Evolutionary conservation across 2,329 filamentous ascomycete species (phyloP).

Genomic region (Botryotinia convoluta): DNA sequence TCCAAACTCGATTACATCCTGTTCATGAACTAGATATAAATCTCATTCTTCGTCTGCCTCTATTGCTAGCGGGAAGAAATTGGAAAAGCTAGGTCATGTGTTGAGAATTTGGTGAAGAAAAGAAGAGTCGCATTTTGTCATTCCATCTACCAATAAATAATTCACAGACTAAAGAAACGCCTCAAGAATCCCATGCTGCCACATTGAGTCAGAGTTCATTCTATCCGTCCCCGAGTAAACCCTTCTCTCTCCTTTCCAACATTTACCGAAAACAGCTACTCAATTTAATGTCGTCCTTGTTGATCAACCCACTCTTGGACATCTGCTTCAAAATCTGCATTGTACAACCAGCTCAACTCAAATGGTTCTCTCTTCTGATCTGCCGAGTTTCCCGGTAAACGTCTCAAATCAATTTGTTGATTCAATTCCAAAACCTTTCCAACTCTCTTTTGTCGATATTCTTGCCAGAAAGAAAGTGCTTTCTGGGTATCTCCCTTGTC

Average conservation of each 20-base stretch:
- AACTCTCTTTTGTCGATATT: constrained; percentile 47
- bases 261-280: not conserved
- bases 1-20: not conserved
- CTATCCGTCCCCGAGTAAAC: not conserved
- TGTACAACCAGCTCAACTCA: constrained; percentile 25
- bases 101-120: not conserved
- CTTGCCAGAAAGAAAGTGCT: constrained; percentile 47
- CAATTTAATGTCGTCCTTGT: not conserved
- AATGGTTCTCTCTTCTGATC: constrained; percentile 46
- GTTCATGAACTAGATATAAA: not conserved
- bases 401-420: constrained; percentile 41
- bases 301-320: constrained; percentile 20
- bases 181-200: not conserved
- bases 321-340: constrained; percentile 22
- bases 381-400: constrained; percentile 16
- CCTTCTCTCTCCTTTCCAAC: not conserved
- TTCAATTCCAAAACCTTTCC: constrained; percentile 49
- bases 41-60: not conserved
- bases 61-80: not conserved
- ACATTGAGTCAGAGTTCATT: not conserved
- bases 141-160: not conserved
- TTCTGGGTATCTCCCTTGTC: constrained; percentile 31
- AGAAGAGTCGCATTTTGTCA: not conserved
- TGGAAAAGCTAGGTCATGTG: not conserved
- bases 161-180: not conserved